Conservation (phyloP, 768 basidiomycete species). For the Trametopsis cervina region DNA sequence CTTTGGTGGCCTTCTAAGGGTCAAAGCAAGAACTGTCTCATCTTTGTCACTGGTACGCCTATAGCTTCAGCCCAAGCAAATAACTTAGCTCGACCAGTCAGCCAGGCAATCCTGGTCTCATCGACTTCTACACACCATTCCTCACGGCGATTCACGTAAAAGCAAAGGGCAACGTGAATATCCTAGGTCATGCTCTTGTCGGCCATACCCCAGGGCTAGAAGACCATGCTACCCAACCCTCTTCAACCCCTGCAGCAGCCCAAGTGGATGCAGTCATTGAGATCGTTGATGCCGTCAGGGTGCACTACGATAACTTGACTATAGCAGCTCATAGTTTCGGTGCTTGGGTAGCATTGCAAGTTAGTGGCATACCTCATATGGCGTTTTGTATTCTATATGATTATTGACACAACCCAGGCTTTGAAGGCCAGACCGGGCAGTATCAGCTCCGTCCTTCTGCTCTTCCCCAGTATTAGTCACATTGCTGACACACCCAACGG, state of each 20-base stretch:
- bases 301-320: conserved; percentile 35
- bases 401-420: conserved; percentile 41
- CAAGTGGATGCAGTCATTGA: conserved; percentile 53
- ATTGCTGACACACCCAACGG: conserved; percentile 65
- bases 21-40: conserved; percentile 2
- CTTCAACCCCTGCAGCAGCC: conserved; percentile 31
- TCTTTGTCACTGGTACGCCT: conserved; percentile 16
- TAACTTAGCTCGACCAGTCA: too few species aligned
- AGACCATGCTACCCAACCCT: conserved; percentile 16
- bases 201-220: conserved; percentile 48
- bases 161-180: conserved; percentile 33
- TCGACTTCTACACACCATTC: conserved; percentile 64
- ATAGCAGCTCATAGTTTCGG: conserved; percentile 68
- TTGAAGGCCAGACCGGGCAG: conserved; percentile 37
- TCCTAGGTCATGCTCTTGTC: conserved; percentile 57
- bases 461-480: conserved; percentile 66
- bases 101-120: conserved; percentile 53
- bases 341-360: conserved; percentile 61
- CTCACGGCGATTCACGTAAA: conserved; percentile 42
- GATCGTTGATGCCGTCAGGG: conserved; percentile 38
- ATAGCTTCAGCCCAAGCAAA: too few species aligned
- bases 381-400: too few species aligned
- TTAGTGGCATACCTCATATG: conserved; percentile 17
- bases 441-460: conserved; percentile 42
- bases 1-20: conserved; percentile 42